phyloP scores from a whole-genome alignment of 176 grass and related monocot species.

The Paspalum notatum region DNA sequence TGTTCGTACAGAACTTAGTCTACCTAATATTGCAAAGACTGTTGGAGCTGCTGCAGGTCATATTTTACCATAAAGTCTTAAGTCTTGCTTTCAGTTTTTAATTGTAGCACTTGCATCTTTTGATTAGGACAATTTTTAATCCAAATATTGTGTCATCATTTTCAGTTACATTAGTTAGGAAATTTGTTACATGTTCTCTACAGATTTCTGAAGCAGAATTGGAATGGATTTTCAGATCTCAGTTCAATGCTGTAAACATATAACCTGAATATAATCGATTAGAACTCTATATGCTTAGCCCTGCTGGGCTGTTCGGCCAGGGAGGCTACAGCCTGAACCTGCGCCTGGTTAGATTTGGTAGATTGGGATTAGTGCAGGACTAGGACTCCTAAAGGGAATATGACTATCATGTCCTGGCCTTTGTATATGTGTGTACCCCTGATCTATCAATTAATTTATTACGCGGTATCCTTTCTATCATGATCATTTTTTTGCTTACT shows the following conservation, averaged over 20 bases:
- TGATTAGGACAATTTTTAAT: background rate
- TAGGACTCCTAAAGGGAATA: no score
- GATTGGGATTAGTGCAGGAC: no score
- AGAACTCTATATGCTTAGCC: no score
- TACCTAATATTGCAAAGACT: slow-evolving; percentile 83
- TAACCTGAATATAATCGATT: background rate
- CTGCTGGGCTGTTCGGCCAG: no score
- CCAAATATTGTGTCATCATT: background rate
- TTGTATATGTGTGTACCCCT: no score
- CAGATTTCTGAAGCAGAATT: background rate
- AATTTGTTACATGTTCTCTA: background rate
- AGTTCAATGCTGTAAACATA: background rate
- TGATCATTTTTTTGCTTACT: background rate
- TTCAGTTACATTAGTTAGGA: slow-evolving; percentile 11
- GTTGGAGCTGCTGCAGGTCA: slow-evolving; percentile 79
- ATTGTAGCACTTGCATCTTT: slow-evolving; percentile 7
- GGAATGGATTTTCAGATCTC: background rate
- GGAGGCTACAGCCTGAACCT: no score
- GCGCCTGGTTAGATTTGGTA: no score
- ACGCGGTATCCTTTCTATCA: no score
- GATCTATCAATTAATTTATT: no score
- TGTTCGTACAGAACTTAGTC: slow-evolving; percentile 91
- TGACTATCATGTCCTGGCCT: no score
- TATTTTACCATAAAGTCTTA: slow-evolving; percentile 11
- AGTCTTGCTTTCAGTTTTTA: slow-evolving; percentile 5